phyloP scores from a whole-genome alignment of 306 rosid species.

The Begonia peltatifolia region DNA sequence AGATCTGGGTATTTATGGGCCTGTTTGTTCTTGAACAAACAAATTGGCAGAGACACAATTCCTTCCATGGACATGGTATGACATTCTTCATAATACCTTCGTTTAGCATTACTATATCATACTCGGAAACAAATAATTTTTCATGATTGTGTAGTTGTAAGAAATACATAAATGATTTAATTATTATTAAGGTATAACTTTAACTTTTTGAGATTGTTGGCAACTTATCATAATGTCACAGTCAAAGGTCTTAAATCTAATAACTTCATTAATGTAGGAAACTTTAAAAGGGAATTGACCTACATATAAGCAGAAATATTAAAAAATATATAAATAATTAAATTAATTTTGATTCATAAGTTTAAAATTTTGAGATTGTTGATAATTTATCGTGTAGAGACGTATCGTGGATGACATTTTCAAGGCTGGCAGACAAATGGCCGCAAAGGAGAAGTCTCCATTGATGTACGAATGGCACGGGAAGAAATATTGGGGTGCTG shows the following conservation, averaged over 20 bases:
- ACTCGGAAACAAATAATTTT: neutral
- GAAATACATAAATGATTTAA: no score
- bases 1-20: constrained; percentile 77
- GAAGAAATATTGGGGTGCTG: constrained; percentile 93
- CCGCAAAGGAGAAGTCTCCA: constrained; percentile 42
- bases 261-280: no score
- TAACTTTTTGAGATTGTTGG: no score
- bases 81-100: neutral
- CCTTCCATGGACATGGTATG: constrained; percentile 35
- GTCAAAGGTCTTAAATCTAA: no score
- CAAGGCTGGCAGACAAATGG: constrained; percentile 45
- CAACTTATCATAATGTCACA: no score
- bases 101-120: neutral
- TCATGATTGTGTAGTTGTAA: neutral
- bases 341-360: no score
- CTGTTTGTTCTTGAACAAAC: constrained; percentile 60
- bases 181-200: no score
- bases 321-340: no score
- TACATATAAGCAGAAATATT: no score
- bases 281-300: no score
- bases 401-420: constrained; percentile 52
- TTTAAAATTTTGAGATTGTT: no score
- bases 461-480: constrained; percentile 93
- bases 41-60: constrained; percentile 42
- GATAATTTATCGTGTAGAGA: constrained; percentile 21